Conservation (phyloP, 2,329 filamentous ascomycete species). For the Fusarium circinatum region DNA sequence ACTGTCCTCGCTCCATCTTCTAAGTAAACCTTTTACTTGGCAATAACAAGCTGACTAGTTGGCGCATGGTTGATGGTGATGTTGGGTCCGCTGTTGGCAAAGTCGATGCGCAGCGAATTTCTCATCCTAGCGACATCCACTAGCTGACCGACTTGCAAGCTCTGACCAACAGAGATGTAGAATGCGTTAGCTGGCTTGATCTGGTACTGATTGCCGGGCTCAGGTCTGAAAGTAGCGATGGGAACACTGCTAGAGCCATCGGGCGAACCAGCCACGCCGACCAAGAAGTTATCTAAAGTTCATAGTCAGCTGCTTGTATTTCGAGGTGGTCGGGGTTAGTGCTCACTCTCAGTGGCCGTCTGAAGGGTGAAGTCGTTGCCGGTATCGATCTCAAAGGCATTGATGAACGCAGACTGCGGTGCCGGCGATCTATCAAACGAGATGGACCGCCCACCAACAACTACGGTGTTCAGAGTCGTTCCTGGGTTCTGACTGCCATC, state of each 20-base stretch:
- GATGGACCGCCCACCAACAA: not conserved
- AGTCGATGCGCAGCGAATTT: not conserved
- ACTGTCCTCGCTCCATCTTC: not conserved
- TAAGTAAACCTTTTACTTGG: accelerated
- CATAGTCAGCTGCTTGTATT: not conserved
- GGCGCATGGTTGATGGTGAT: not conserved
- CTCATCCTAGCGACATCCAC: not conserved
- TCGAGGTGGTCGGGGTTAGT: accelerated
- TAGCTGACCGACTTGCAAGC: not conserved
- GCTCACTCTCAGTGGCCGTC: not conserved
- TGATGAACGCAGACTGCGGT: not conserved
- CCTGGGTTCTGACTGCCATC: not conserved
- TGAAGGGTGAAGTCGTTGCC: not conserved
- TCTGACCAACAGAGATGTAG: not conserved
- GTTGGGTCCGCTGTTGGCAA: not conserved
- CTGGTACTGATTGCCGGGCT: not conserved
- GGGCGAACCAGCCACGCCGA: not conserved
- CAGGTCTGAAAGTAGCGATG: not conserved
- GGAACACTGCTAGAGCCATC: not conserved
- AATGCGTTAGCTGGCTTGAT: not conserved
- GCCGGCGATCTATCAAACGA: not conserved
- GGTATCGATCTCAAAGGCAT: not conserved
- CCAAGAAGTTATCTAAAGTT: not conserved
- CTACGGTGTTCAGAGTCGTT: not conserved
- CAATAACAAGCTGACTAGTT: not conserved